phyloP scores from a whole-genome alignment of 495 filamentous ascomycete genomes.

The Annulohypoxylon nitens region DNA sequence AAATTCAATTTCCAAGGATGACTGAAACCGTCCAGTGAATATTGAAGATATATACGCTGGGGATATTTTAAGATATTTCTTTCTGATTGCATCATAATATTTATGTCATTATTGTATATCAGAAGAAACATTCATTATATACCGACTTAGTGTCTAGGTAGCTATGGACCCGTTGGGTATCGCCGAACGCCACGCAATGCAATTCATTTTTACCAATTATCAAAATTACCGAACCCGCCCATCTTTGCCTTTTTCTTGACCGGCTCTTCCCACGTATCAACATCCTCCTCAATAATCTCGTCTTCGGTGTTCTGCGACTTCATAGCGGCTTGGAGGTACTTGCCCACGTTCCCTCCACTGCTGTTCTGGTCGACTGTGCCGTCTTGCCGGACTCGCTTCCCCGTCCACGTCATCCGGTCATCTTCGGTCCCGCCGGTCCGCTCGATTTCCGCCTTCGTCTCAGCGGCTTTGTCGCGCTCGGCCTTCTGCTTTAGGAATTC shows the following conservation, averaged over 20 bases:
- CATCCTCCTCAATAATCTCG: conserved; percentile 71
- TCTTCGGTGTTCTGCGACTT: conserved; percentile 59
- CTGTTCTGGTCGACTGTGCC: conserved; percentile 64
- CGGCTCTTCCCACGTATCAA: conserved; percentile 73
- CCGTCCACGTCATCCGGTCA: conserved; percentile 91
- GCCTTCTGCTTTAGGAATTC: conserved; percentile 80
- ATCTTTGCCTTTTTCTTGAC: conserved; percentile 83
- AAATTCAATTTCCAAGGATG: too few species aligned
- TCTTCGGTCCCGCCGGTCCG: conserved; percentile 74
- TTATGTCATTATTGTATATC: not conserved
- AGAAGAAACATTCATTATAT: conserved; percentile 16
- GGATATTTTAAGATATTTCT: too few species aligned
- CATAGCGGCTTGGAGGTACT: conserved; percentile 77
- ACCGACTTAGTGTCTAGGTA: not conserved
- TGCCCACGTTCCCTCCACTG: conserved; percentile 75
- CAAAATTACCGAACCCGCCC: conserved; percentile 95
- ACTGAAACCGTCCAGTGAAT: too few species aligned
- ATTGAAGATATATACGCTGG: too few species aligned
- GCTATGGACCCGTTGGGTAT: conserved; percentile 36
- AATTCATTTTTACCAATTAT: conserved; percentile 70
- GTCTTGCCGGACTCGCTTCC: conserved; percentile 78
- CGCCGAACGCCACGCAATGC: conserved; percentile 46
- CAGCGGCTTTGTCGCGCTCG: conserved; percentile 63
- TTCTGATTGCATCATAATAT: not conserved
- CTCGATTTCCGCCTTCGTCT: conserved; percentile 65